Evolutionary conservation across 257 asterid species (phyloP).

Genomic region (Marsdenia floribunda): DNA sequence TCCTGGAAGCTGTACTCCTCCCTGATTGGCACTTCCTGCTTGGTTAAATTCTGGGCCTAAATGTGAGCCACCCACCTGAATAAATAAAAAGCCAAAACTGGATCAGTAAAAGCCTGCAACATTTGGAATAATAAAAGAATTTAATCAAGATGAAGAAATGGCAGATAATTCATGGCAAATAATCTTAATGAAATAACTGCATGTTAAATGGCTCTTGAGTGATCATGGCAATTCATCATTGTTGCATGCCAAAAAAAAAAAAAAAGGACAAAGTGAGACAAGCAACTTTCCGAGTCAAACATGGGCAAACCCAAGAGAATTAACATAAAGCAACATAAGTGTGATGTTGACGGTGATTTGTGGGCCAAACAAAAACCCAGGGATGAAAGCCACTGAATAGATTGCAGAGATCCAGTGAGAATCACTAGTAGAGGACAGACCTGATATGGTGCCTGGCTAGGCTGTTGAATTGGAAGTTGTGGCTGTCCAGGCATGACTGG

Average conservation of each 20-base stretch:
- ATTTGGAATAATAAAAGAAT: not conserved
- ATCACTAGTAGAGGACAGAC: slow-evolving; percentile 31
- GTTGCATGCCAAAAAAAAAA: not conserved
- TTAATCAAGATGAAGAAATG: not conserved
- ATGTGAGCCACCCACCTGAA: slow-evolving; percentile 65
- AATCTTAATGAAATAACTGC: not conserved
- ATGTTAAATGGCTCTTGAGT: not conserved
- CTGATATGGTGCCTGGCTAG: slow-evolving; percentile 68
- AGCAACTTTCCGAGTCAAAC: not conserved
- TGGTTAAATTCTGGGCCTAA: slow-evolving; percentile 73
- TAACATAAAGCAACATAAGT: not conserved
- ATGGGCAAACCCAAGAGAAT: not conserved
- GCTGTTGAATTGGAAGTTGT: slow-evolving; percentile 58
- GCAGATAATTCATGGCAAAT: not conserved
- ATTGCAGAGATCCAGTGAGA: slow-evolving; percentile 7
- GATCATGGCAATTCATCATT: not conserved
- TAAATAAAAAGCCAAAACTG: slow-evolving; percentile 11
- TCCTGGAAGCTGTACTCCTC: slow-evolving; percentile 57
- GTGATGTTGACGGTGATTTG: not conserved
- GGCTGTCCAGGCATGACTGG: slow-evolving; percentile 63
- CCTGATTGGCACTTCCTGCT: slow-evolving; percentile 60
- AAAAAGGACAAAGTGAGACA: not conserved
- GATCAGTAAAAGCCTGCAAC: not conserved
- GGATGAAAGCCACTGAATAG: not conserved
- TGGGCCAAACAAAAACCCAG: not conserved